A percentile compares a stretch with the other conserved stretches of the same genome.
phyloP scores from a whole-genome alignment of 148 eudicot genomes.

The Salicornia ramosissima region DNA sequence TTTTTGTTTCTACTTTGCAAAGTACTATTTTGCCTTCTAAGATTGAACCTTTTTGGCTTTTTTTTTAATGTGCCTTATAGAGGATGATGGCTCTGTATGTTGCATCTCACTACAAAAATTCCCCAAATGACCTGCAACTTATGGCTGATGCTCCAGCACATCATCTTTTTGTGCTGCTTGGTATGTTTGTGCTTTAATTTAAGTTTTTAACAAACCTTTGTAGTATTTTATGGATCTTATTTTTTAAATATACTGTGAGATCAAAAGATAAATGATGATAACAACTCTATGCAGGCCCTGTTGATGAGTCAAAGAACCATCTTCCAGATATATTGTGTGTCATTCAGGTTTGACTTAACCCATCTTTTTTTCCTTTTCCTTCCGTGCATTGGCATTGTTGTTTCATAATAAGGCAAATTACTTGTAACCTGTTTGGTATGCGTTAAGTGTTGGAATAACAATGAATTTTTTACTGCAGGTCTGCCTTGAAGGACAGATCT shows the following conservation, averaged over 20 bases:
- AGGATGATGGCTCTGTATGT: slow-evolving; percentile 98
- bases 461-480: slow-evolving; percentile 38
- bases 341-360: slow-evolving; percentile 61
- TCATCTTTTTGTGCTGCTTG: slow-evolving; percentile 94
- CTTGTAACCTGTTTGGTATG: not conserved
- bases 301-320: slow-evolving; percentile 82
- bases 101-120: slow-evolving; percentile 96
- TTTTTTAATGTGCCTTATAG: slow-evolving; percentile 35
- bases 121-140: slow-evolving; percentile 91
- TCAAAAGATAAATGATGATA: slow-evolving; percentile 7
- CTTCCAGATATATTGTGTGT: slow-evolving; percentile 98
- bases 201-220: not conserved
- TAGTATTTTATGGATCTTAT: not conserved
- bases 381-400: not conserved
- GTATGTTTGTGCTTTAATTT: slow-evolving; percentile 35
- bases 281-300: slow-evolving; percentile 65
- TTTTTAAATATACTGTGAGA: not conserved
- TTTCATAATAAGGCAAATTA: not conserved
- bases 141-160: slow-evolving; percentile 99
- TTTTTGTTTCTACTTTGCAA: not conserved
- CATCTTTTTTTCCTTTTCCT: not conserved
- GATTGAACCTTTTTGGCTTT: not conserved
- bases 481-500: slow-evolving; percentile 87
- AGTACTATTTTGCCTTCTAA: not conserved
- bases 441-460: too few species aligned